Evolutionary conservation across 331 rosid genomes (phyloP).

Genomic region (Acacia concinna): DNA sequence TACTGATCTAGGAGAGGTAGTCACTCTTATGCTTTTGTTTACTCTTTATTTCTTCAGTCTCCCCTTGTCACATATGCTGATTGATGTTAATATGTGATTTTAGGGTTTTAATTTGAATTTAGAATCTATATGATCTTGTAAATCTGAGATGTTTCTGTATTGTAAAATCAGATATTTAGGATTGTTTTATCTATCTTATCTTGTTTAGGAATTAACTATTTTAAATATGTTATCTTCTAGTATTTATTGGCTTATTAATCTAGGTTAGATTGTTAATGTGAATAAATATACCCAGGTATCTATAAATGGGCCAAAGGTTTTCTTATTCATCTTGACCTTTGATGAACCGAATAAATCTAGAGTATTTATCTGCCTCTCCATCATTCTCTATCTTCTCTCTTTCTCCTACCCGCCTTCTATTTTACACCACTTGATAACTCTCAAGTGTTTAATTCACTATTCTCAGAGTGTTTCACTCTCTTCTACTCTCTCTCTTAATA

Average conservation of each 20-base stretch:
- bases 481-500: too few relatives aligned
- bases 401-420: background rate
- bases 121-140: background rate
- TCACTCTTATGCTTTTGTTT: background rate
- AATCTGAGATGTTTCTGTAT: background rate
- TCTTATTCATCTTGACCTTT: background rate
- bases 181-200: background rate
- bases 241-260: background rate
- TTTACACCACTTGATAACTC: too few relatives aligned
- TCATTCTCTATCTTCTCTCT: background rate
- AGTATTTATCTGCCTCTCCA: background rate
- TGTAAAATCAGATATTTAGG: background rate
- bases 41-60: constrained; percentile 2
- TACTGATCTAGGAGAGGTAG: constrained; percentile 82
- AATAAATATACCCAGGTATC: background rate
- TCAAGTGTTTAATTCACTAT: too few relatives aligned
- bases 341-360: background rate
- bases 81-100: background rate
- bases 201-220: background rate
- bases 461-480: too few relatives aligned
- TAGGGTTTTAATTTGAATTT: background rate
- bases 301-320: background rate
- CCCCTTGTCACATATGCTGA: background rate
- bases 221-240: background rate
- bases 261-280: background rate